Evolutionary conservation across 2,329 filamentous ascomycete species (phyloP), one percentile per base, ranked within the genome.

Genomic region (Nemania bipapillata): DNA sequence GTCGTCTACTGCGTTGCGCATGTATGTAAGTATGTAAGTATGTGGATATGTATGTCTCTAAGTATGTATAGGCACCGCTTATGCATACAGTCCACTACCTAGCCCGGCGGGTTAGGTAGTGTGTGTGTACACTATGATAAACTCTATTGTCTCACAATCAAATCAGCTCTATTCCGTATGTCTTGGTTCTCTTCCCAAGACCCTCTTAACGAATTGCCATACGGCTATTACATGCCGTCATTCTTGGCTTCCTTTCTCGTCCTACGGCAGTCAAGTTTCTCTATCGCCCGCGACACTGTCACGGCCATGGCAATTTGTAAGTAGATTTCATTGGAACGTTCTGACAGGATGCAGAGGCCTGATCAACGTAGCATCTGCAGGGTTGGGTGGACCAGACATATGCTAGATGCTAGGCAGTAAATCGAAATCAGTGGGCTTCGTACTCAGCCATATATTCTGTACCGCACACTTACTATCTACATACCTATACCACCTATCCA

Each of bases 171-270:
- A 12, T n/a, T n/a, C n/a, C n/a, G n/a, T n/a, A n/a, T 37, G 54
- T 52, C 52, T 47, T 37, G 42, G 53, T 12, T 12, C 42, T 35
- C 45, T 42, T 60, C 32, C 40, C 50, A 68, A 55, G 55, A 17
- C 35, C 17, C 40, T 53, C 30, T 49, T 32, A 22, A 42, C 26
- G 56, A 45, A 32, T 61, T 47, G 57, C 62, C 55, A 55, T 65
- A 61, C 66, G 62, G 52, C 32, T 49, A 57, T 40, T 68, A 54
- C 52, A 40, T 49, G 6, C n/a, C 47, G 45, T 52, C 40, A 55
- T 65, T 28, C 60, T 65, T 56, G 59, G 65, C 65, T 42, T 32
- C 22, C 11, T n/a, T 42, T 50, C 30, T 24, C 26, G 65, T 68
- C 32, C 52, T 49, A 64, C 60, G 40, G 30, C 17, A 26, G 35